These are phyloP conservation scores for Rhizophora mangle DNA, from an alignment of 345 rosid genomes.

Conservation along the genomic window DNA sequence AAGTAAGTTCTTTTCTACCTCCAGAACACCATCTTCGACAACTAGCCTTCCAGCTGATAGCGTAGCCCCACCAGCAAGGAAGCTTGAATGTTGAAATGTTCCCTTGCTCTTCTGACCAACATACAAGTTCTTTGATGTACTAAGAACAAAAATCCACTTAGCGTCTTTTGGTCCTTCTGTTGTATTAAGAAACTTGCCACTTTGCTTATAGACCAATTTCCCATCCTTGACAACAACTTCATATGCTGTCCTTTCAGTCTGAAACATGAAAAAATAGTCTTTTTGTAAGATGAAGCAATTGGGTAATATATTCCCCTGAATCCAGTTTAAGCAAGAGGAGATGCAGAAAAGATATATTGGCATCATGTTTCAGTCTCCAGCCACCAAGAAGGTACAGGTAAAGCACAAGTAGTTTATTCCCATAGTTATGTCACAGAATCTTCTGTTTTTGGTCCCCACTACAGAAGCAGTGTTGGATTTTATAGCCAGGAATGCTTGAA, in stretches of 20 bases:
- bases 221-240: conserved; percentile 56
- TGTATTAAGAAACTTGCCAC: conserved; percentile 57
- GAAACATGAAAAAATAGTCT: conserved; percentile 8
- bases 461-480: not conserved
- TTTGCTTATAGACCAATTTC: conserved; percentile 51
- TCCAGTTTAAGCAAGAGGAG: not conserved
- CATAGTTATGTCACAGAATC: not conserved
- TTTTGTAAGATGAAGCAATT: not conserved
- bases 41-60: conserved; percentile 82
- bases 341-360: not conserved
- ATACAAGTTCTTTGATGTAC: conserved; percentile 63
- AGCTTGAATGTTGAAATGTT: conserved; percentile 88
- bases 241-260: conserved; percentile 65
- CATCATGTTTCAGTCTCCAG: too few species aligned
- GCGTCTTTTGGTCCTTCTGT: conserved; percentile 50
- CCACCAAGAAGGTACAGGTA: too few species aligned
- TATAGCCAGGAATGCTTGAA: not conserved
- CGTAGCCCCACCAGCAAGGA: conserved; percentile 90
- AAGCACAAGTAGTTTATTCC: too few species aligned
- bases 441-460: not conserved
- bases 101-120: conserved; percentile 75
- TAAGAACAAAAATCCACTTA: conserved; percentile 91
- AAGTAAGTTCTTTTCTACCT: conserved; percentile 38
- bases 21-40: conserved; percentile 55
- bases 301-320: not conserved